Evolutionary conservation across 441 rosid species (phyloP).

Genomic region (Dalechampia spathulata): DNA sequence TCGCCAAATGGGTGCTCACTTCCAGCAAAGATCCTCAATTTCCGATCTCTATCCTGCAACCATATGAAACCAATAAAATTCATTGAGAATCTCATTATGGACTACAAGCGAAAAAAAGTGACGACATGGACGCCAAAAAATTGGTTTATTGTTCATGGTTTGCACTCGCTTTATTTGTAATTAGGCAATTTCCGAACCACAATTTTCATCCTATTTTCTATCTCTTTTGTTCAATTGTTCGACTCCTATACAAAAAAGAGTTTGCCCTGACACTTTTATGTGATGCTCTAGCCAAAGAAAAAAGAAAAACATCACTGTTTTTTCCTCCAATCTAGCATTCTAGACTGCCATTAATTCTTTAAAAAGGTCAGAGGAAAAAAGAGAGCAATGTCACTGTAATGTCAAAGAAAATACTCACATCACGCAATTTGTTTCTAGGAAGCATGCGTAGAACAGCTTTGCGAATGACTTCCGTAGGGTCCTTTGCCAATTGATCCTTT

Average conservation of each 20-base stretch:
- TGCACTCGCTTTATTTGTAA: no score
- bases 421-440: constrained; percentile 93
- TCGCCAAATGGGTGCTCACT: constrained; percentile 90
- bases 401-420: constrained; percentile 39
- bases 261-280: not conserved
- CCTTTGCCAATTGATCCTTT: constrained; percentile 90
- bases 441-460: constrained; percentile 98
- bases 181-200: not conserved
- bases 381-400: constrained; percentile 2
- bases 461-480: constrained; percentile 96
- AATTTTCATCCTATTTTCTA: not conserved
- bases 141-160: no score
- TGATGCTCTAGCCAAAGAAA: no score
- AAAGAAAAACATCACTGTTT: not conserved
- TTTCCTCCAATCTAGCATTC: not conserved
- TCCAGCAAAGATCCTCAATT: constrained; percentile 79
- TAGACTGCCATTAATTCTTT: constrained; percentile 1
- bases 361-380: not conserved
- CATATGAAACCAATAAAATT: constrained; percentile 9
- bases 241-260: not conserved
- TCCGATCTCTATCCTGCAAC: constrained; percentile 83
- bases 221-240: not conserved
- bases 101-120: no score
- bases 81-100: constrained; percentile 8
- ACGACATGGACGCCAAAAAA: no score